Evolutionary conservation across 1,284 basidiomycete species (phyloP).

Genomic region (Clitocybe nebularis): DNA sequence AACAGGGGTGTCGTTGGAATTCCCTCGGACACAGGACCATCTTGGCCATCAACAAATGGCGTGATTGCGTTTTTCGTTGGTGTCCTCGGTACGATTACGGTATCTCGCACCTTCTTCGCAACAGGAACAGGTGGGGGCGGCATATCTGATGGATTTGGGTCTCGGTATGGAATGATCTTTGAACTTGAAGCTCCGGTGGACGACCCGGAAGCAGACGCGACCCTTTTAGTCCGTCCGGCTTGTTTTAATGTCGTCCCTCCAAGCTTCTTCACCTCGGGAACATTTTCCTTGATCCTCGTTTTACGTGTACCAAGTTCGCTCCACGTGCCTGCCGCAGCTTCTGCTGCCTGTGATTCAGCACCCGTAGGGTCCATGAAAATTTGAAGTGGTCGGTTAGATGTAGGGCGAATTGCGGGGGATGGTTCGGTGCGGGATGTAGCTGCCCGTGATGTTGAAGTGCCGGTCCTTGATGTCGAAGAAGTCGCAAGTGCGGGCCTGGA

Average conservation of each 20-base stretch:
- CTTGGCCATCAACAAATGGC: slow-evolving; percentile 36
- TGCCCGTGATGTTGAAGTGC: slow-evolving; percentile 18
- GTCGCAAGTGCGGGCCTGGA: slow-evolving; percentile 19
- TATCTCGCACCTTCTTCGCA: slow-evolving; percentile 23
- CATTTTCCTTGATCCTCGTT: slow-evolving; percentile 71
- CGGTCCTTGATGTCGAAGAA: slow-evolving; percentile 22
- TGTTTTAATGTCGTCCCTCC: slow-evolving; percentile 62
- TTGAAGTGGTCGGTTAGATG: slow-evolving; percentile 56
- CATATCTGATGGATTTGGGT: slow-evolving; percentile 41
- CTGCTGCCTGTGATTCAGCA: slow-evolving; percentile 38
- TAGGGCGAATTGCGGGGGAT: slow-evolving; percentile 22
- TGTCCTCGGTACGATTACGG: slow-evolving; percentile 25
- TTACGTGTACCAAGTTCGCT: slow-evolving; percentile 71
- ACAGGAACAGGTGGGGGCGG: slow-evolving; percentile 30
- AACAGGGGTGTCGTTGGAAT: slow-evolving; percentile 52
- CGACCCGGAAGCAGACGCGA: slow-evolving; percentile 34
- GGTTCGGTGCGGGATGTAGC: slow-evolving; percentile 19
- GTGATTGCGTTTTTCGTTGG: slow-evolving; percentile 28
- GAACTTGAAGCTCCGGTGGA: slow-evolving; percentile 27
- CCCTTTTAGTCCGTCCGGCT: slow-evolving; percentile 48
- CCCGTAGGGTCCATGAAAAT: slow-evolving; percentile 70
- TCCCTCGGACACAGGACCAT: slow-evolving; percentile 17
- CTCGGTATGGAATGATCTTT: slow-evolving; percentile 54
- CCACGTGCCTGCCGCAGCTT: slow-evolving; percentile 45
- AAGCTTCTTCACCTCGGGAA: slow-evolving; percentile 61